Evolutionary conservation across 2,329 filamentous ascomycete species (phyloP), one percentile per base, ranked within the genome.

Genomic region (Paecilomyces formosus): DNA sequence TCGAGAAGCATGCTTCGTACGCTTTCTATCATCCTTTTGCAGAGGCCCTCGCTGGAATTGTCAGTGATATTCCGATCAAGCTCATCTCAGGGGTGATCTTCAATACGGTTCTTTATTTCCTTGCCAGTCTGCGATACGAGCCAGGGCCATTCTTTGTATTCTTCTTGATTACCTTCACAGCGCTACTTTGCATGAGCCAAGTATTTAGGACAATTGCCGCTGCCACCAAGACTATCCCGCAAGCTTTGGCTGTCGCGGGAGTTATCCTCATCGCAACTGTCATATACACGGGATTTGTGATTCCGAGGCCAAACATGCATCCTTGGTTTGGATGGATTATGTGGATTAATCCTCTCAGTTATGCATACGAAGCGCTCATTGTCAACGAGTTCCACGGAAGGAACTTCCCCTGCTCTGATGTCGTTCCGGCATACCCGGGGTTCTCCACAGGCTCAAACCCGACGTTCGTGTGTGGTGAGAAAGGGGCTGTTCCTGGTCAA

Each of bases 21-120:
- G 91, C 92, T 8, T 82, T 97, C 22, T 96, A 96, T 65, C 92
- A 96, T 70, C 91, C 93, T 0, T 92, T 89, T 7, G 87, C 91
- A 15, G 92, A 97, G 78, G 90, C 92, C 13, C 81, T 92, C 58
- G 86, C 89, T 0, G 93, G 90, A 3, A 93, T 96, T 84, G 76
- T 97, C 22, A 88, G 85, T 58, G 92, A 97, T 67, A 77, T 97
- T 74, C 92, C 92, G 0, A 90, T 92, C 74, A 96, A 94, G 72
- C 76, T 96, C 21, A 55, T 76, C 21, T 92, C 91, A 64, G 77
- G 85, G 1, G 82, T 92, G 59, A 74, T 85, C 1, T 96, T 96
- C 80, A 95, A 96, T 71, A 60, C 92, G 26, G 82, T 85, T 1
- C 76, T 96, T 6, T 96, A 96, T 77, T 96, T 96, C 73, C 85